Conservation (phyloP, 192 early-diverging fungal genomes). For the Kappamyces sp. region DNA sequence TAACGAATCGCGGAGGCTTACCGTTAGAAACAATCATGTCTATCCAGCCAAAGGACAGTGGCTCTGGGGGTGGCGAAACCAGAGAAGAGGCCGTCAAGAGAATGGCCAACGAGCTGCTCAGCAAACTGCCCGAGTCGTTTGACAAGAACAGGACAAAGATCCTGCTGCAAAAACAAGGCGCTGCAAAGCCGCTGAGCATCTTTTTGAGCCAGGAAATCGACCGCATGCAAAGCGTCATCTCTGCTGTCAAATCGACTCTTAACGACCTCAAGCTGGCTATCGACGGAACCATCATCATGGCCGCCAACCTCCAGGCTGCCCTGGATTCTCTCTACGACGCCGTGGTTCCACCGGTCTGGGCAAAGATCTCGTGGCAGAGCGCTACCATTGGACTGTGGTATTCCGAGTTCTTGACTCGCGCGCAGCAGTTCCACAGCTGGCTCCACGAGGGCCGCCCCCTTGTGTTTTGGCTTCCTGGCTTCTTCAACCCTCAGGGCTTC, state of each 20-base stretch:
- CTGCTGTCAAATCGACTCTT: constrained; percentile 44
- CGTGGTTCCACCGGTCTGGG: constrained; percentile 48
- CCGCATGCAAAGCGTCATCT: constrained; percentile 57
- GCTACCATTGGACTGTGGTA: constrained; percentile 57
- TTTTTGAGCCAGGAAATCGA: constrained; percentile 63
- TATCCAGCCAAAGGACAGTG: constrained; percentile 61
- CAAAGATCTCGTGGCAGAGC: constrained; percentile 54
- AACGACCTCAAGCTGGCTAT: constrained; percentile 59
- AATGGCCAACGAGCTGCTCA: constrained; percentile 52
- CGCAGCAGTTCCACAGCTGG: constrained; percentile 56
- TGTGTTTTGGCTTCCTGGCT: constrained; percentile 60
- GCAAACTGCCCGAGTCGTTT: constrained; percentile 57
- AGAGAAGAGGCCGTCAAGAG: constrained; percentile 59
- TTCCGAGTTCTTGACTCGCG: constrained; percentile 44
- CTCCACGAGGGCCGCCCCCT: constrained; percentile 55
- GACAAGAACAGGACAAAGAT: constrained; percentile 50
- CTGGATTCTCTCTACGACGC: constrained; percentile 62
- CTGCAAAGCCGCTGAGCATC: constrained; percentile 53
- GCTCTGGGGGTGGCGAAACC: constrained; percentile 50
- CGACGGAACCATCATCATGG: constrained; percentile 59
- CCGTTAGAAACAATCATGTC: constrained; percentile 54
- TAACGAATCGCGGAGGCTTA: constrained; percentile 25
- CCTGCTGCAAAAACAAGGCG: constrained; percentile 45
- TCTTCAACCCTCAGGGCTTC: constrained; percentile 68
- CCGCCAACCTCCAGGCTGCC: constrained; percentile 51